Evolutionary conservation across 1,139 yeast genomes (phyloP), one percentile per base, ranked within the genome.

Genomic region (Petasospora fabianii): DNA sequence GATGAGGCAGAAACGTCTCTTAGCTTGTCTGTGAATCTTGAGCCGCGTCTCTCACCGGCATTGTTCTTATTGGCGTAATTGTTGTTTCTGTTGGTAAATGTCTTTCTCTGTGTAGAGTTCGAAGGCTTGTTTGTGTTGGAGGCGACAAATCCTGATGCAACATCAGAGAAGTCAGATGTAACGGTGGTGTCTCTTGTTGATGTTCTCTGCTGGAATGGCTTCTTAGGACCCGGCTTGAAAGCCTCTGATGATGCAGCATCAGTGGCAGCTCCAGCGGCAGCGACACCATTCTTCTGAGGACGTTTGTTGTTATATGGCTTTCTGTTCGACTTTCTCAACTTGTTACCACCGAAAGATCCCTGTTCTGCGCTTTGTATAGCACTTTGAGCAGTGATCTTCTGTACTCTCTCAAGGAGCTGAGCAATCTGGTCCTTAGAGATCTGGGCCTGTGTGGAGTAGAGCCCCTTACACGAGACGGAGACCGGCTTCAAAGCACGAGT

Each of bases 401-500:
- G 30, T n/a, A 40, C 40, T 18, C 40, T 32, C 24, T 30, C 40
- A 14, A 40, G 37, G 19, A 40, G 40, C 34, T n/a, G n/a, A n/a
- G n/a, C n/a, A n/a, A n/a, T n/a, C n/a, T n/a, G n/a, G n/a, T n/a
- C n/a, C n/a, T n/a, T n/a, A n/a, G n/a, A n/a, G n/a, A n/a, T n/a
- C n/a, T n/a, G n/a, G n/a, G n/a, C n/a, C n/a, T n/a, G n/a, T n/a
- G n/a, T n/a, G n/a, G n/a, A n/a, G n/a, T n/a, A n/a, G n/a, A n/a
- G n/a, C n/a, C n/a, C n/a, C n/a, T n/a, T n/a, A n/a, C n/a, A n/a
- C n/a, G n/a, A n/a, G n/a, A n/a, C n/a, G n/a, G n/a, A n/a, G n/a
- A n/a, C n/a, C n/a, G n/a, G n/a, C n/a, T n/a, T n/a, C n/a, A n/a
- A n/a, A n/a, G n/a, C n/a, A n/a, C n/a, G n/a, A n/a, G n/a, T n/a